Percentiles rank a stretch among this genome's conserved stretches.
Evolutionary conservation across 2,329 filamentous ascomycete species (phyloP).

Genomic region (Botryotinia calthae): DNA sequence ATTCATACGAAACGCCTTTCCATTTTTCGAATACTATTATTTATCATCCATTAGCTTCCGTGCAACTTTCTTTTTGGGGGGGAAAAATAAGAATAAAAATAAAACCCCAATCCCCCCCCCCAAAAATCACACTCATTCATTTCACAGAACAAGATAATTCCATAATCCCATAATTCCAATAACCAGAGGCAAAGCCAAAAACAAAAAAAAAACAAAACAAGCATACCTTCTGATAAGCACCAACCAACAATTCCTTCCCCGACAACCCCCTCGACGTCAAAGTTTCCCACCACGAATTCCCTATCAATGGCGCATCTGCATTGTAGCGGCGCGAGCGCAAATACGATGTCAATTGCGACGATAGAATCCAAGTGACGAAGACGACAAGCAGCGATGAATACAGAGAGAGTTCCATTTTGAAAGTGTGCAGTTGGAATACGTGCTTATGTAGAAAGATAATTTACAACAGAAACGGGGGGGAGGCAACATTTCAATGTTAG

Average conservation of each 20-base stretch:
- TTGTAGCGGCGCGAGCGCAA: not conserved
- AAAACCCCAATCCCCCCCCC: not conserved
- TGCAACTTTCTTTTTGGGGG: not conserved
- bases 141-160: not conserved
- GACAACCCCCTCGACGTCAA: constrained; percentile 1
- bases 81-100: not conserved
- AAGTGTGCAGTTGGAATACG: not conserved
- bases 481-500: not conserved
- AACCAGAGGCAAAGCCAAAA: not conserved
- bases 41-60: not conserved
- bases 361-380: not conserved
- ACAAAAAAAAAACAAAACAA: not conserved
- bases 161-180: not conserved
- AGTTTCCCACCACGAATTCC: not conserved
- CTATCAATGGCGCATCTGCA: not conserved
- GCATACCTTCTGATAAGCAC: constrained; percentile 12
- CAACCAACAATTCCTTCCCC: not conserved
- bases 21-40: constrained; percentile 14
- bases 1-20: constrained; percentile 14
- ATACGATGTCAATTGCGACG: not conserved
- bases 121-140: not conserved
- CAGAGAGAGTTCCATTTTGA: constrained; percentile 6
- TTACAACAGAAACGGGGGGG: not conserved
- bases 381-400: constrained; percentile 3
- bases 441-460: not conserved